Evolutionary conservation across 495 filamentous ascomycete genomes (phyloP).

Genomic region (Penicillium paradoxum): DNA sequence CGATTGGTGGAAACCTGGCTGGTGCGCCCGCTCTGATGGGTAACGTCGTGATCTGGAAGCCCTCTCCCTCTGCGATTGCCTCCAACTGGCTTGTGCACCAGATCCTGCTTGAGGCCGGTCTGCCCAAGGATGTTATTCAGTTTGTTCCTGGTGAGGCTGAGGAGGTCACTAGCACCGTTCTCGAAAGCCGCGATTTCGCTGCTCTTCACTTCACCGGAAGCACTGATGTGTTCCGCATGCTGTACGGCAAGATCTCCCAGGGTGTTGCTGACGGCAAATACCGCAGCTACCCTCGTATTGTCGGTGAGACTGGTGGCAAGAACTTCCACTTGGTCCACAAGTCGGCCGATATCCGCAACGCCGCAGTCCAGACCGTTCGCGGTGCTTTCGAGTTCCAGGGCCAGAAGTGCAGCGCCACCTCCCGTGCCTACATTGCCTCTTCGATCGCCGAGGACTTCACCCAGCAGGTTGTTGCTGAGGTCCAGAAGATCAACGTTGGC

Average conservation of each 20-base stretch:
- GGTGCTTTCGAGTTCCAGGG: conserved; percentile 85
- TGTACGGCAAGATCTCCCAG: conserved; percentile 70
- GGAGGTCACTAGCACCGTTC: conserved; percentile 65
- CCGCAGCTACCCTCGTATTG: conserved; percentile 72
- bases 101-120: conserved; percentile 76
- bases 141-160: conserved; percentile 78
- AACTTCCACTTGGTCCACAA: conserved; percentile 80
- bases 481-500: conserved; percentile 62
- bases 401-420: conserved; percentile 84
- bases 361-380: conserved; percentile 70
- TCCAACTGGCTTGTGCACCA: conserved; percentile 77
- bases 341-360: conserved; percentile 69
- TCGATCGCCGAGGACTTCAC: conserved; percentile 67
- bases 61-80: conserved; percentile 69
- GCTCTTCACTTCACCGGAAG: conserved; percentile 80
- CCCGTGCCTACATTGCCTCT: conserved; percentile 65
- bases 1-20: conserved; percentile 76
- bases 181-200: conserved; percentile 66
- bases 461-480: conserved; percentile 56
- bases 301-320: conserved; percentile 84
- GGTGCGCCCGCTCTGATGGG: conserved; percentile 73
- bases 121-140: conserved; percentile 76
- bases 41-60: conserved; percentile 87
- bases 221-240: conserved; percentile 74
- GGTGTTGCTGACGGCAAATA: conserved; percentile 70